Evolutionary conservation across 257 asterid genomes (phyloP).

Genomic region (Solanum bukasovii): DNA sequence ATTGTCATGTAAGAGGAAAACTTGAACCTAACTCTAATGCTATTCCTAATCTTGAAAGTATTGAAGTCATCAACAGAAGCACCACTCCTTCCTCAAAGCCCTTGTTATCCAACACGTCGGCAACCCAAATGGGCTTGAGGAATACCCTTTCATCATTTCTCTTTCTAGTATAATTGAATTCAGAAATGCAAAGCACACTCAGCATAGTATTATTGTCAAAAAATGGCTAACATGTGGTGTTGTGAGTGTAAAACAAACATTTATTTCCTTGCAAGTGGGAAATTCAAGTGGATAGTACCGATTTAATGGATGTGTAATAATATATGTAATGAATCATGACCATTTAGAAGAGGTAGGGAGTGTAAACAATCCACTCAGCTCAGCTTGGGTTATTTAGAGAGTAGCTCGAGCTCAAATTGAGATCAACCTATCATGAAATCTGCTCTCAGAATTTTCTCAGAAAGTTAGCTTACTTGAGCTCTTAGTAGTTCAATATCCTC

Average conservation of each 20-base stretch:
- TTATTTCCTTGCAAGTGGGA: not conserved
- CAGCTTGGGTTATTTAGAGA: not conserved
- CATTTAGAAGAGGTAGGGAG: not conserved
- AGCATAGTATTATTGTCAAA: not conserved
- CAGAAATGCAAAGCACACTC: not conserved
- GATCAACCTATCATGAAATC: not conserved
- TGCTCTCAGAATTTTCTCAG: not conserved
- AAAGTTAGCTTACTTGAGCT: conserved; percentile 54
- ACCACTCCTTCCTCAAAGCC: not conserved
- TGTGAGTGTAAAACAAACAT: not conserved
- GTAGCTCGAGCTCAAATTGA: not conserved
- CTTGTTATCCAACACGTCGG: not conserved
- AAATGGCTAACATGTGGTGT: not conserved
- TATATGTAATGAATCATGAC: not conserved
- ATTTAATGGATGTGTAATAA: not conserved
- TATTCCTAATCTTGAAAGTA: not conserved
- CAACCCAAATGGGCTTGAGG: not conserved
- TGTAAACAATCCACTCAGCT: not conserved
- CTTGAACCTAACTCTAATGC: not conserved
- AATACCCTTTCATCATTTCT: not conserved
- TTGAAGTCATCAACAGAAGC: not conserved
- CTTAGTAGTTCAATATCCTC: conserved; percentile 63
- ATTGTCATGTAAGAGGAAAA: not conserved
- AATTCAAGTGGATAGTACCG: not conserved
- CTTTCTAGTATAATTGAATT: not conserved